These are phyloP conservation scores for Boletus reticuloceps DNA, from an alignment of 768 basidiomycete genomes.

Conservation along the genomic window DNA sequence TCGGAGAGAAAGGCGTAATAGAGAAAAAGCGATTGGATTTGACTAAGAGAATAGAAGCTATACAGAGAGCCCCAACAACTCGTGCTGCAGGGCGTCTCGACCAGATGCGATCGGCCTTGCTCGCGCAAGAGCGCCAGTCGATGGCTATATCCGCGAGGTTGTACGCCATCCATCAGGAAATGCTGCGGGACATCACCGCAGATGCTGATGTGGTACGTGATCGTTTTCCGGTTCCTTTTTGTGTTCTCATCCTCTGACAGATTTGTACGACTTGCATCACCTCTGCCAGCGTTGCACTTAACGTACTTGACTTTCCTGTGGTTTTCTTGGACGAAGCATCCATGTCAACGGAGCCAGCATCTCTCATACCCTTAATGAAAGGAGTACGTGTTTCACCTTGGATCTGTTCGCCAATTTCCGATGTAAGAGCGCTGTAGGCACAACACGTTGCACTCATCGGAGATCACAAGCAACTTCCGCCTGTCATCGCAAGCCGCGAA, in stretches of 20 bases:
- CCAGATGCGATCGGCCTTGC: conserved; percentile 27
- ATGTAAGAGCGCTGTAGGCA: conserved; percentile 45
- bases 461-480: conserved; percentile 96
- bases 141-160: conserved; percentile 40
- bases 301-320: conserved; percentile 83
- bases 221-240: background rate
- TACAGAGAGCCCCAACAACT: conserved; percentile 15
- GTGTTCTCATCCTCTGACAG: conserved; percentile 32
- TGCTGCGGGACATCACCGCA: conserved; percentile 61
- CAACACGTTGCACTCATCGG: conserved; percentile 86
- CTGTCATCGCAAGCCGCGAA: conserved; percentile 76
- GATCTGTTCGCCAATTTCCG: conserved; percentile 6
- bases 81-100: conserved; percentile 23
- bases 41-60: conserved; percentile 20
- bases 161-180: conserved; percentile 56
- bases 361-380: conserved; percentile 90
- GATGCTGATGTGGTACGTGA: conserved; percentile 70
- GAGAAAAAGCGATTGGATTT: conserved; percentile 26
- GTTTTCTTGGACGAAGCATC: conserved; percentile 95
- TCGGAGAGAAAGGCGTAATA: conserved; percentile 37
- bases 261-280: conserved; percentile 89
- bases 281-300: conserved; percentile 61
- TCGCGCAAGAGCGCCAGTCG: conserved; percentile 29
- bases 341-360: conserved; percentile 94
- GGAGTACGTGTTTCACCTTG: conserved; percentile 58